phyloP scores from a whole-genome alignment of 1,284 basidiomycete genomes.

The Rhodotorula glutinis region DNA sequence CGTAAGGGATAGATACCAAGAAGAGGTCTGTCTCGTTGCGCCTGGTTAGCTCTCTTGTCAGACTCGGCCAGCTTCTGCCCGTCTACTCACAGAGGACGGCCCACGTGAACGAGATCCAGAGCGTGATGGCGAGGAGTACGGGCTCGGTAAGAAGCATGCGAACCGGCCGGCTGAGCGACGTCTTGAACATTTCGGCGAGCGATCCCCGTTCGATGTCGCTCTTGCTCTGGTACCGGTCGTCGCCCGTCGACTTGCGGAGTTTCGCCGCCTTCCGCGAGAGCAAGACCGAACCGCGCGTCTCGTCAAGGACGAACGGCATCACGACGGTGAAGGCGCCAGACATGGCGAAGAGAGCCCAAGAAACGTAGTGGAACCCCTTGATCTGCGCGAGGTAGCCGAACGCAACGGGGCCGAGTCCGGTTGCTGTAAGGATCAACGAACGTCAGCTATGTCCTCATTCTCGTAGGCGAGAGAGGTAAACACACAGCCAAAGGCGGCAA shows the following conservation, averaged over 20 bases:
- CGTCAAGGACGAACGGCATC: conserved; percentile 32
- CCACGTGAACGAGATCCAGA: conserved; percentile 24
- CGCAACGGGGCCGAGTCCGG: conserved; percentile 23
- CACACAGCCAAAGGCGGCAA: conserved; percentile 43
- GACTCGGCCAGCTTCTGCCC: not conserved
- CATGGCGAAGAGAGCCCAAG: conserved; percentile 52
- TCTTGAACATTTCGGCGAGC: conserved; percentile 46
- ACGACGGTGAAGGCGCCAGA: conserved; percentile 21
- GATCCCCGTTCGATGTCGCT: conserved; percentile 47
- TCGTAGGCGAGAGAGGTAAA: no score
- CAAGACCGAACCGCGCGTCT: conserved; percentile 41
- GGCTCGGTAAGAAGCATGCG: conserved; percentile 40
- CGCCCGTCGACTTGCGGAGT: conserved; percentile 44
- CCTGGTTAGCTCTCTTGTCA: not conserved
- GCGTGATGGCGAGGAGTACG: conserved; percentile 36
- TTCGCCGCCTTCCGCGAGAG: conserved; percentile 40
- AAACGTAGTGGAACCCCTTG: conserved; percentile 25
- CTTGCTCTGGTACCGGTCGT: conserved; percentile 44
- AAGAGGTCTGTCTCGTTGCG: no score
- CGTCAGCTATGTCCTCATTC: not conserved
- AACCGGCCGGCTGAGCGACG: conserved; percentile 45
- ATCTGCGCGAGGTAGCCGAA: conserved; percentile 34
- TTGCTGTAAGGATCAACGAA: not conserved
- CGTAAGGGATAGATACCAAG: conserved; percentile 32
- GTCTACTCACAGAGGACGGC: conserved; percentile 8